Percentiles rank a stretch among this genome's conserved stretches.
phyloP scores from a whole-genome alignment of 495 filamentous ascomycete species.

The Haplographium delicatum region DNA sequence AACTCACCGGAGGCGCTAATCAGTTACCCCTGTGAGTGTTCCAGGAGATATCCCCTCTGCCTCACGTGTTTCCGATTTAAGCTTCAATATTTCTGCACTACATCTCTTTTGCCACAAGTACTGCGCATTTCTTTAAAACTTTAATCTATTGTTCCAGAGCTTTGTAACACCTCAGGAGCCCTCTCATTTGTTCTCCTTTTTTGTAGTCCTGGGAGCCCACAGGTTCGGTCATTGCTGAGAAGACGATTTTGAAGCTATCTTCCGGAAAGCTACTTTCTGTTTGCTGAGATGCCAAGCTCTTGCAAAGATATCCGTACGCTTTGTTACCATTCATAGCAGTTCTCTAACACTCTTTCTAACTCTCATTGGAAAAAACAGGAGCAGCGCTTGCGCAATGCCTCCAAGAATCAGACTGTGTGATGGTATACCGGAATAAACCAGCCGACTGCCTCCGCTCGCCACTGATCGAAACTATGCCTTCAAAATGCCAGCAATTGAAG shows the following conservation, averaged over 20 bases:
- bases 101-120: no score
- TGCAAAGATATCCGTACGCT: constrained; percentile 91
- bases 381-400: constrained; percentile 89
- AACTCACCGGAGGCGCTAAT: no score
- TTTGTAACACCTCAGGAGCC: no score
- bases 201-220: no score
- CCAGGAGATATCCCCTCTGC: no score
- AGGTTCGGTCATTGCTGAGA: not conserved
- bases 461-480: constrained; percentile 69
- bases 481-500: constrained; percentile 85
- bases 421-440: constrained; percentile 80
- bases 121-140: no score
- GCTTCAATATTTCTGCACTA: no score
- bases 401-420: constrained; percentile 90
- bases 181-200: no score
- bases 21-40: no score
- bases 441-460: constrained; percentile 83
- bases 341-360: not conserved
- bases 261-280: not conserved
- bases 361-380: constrained; percentile 44
- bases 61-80: no score
- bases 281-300: constrained; percentile 61
- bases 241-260: not conserved
- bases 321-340: constrained; percentile 7
- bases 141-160: no score